Evolutionary conservation across 1,284 basidiomycete species (phyloP), one percentile per base, ranked within the genome.

Genomic region (Papiliotrema terrestris): DNA sequence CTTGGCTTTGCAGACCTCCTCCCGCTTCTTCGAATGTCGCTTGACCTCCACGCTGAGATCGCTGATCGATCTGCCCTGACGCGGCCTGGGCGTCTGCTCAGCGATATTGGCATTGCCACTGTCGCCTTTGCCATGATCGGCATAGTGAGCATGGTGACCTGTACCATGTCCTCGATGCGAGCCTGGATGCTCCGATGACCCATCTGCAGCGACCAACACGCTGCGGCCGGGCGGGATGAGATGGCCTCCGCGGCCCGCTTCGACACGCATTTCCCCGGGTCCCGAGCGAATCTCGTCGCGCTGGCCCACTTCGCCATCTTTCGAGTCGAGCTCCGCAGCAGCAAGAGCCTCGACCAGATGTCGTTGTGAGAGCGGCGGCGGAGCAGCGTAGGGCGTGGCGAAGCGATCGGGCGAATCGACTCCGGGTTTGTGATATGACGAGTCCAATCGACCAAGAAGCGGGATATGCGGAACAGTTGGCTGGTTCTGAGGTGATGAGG

Each of bases 331-430:
- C 41, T 71, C 67, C 19, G 63, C 65, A 20, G 60, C 61, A 13
- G 52, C 45, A 1, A 62, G 57, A 42, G 68, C 69, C 32, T 71
- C 68, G 1, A 74, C 61, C 29, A 78, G 58, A 54, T 76, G 74
- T 3, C 75, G 67, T 51, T 83, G 78, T 4, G 80, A 82, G 15
- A 82, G 57, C 41, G 76, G 71, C 1, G 83, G 84, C 6, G 85
- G 83, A 57, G 82, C 83, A 32, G 83, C 82, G 45, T 81, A 78
- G 2, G 82, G 82, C n/a, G 81, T 82, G n/a, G 81, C 83, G 71
- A 85, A 92, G 41, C 89, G 83, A 69, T 83, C 84, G 0, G 89
- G 89, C 8, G 87, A 86, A 62, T 88, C 84, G 26, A 91, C 83
- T 37, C 89, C 77, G 0, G 65, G 46, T 19, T 52, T 52, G n/a